Evolutionary conservation across 305 asterid genomes (phyloP), one percentile per base, ranked within the genome.

Genomic region (Nicotiana rustica): DNA sequence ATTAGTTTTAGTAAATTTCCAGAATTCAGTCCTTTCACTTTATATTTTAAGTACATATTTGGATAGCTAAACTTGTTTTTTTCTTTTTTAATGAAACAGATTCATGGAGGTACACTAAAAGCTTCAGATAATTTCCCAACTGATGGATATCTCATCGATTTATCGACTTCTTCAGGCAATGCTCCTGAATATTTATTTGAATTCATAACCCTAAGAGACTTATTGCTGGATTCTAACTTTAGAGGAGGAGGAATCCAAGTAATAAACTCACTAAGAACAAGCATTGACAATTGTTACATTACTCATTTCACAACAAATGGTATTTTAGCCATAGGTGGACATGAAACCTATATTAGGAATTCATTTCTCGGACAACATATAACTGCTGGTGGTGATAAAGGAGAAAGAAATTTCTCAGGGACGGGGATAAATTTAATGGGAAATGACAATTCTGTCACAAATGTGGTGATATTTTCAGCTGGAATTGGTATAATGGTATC

Each of bases 241-340:
- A 83, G 91, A 31, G 98, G 99, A 19, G 98, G 98, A 25, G 98
- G 97, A 68, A 92, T 96, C 67, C 90, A 79, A 47, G 91, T 94
- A 6, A 77, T 86, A 19, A 92, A 94, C 68, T 91, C 98, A 3
- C 92, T 96, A 18, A 88, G 99, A 68, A 91, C 91, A 0, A 90
- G 67, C 85, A 92, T 96, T 17, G 97, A 94, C 90, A 96, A 96
- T 75, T 94, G 97, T 83, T 96, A 92, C 90, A 62, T 96, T 14
- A 92, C 98, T 2, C 94, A 87, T 80, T 96, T 96, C 52, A 90
- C 85, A 62, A 93, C 97, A 8, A 85, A 89, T 13, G 99, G 96
- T 19, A 90, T 96, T 77, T 3, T 84, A 0, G 98, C 88, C 69
- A 82, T 84, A 81, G 90, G 91, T 49, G 97, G 99, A 10, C 98